Conservation (phyloP, 805 yeast genomes). For the Jamesozyma jinghongensis region DNA sequence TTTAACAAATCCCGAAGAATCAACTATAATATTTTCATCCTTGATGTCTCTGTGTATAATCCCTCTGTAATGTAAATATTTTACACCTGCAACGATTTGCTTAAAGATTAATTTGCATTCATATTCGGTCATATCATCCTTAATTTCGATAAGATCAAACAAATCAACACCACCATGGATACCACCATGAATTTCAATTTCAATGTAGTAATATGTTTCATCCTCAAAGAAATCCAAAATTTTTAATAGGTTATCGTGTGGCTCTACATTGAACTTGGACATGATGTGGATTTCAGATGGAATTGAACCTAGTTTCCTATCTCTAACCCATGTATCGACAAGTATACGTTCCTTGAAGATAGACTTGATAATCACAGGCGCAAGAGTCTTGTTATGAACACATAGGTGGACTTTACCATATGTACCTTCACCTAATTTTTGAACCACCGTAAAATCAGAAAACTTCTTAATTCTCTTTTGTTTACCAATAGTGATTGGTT, state of each 20-base stretch:
- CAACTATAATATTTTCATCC: slow-evolving; percentile 87
- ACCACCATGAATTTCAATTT: slow-evolving; percentile 90
- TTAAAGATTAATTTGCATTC: slow-evolving; percentile 70
- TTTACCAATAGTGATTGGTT: slow-evolving; percentile 40
- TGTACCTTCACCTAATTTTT: slow-evolving; percentile 90
- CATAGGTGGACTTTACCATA: slow-evolving; percentile 87
- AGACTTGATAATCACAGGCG: slow-evolving; percentile 73
- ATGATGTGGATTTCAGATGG: slow-evolving; percentile 90
- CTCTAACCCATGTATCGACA: slow-evolving; percentile 96
- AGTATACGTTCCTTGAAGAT: slow-evolving; percentile 84
- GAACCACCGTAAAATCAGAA: slow-evolving; percentile 57
- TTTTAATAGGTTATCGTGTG: slow-evolving; percentile 79
- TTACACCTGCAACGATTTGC: slow-evolving; percentile 69
- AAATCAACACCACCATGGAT: slow-evolving; percentile 80
- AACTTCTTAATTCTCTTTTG: slow-evolving; percentile 61
- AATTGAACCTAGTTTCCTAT: slow-evolving; percentile 77
- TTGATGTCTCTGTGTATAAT: slow-evolving; percentile 90
- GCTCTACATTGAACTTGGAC: slow-evolving; percentile 60
- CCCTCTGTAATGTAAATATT: slow-evolving; percentile 73
- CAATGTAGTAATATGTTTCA: slow-evolving; percentile 75
- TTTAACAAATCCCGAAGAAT: slow-evolving; percentile 66
- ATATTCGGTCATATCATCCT: slow-evolving; percentile 61
- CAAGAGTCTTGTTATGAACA: slow-evolving; percentile 49
- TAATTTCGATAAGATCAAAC: slow-evolving; percentile 82
- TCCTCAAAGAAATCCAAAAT: slow-evolving; percentile 90